Evolutionary conservation across 2,329 filamentous ascomycete species (phyloP).

Genomic region (Fragosphaeria purpurea): DNA sequence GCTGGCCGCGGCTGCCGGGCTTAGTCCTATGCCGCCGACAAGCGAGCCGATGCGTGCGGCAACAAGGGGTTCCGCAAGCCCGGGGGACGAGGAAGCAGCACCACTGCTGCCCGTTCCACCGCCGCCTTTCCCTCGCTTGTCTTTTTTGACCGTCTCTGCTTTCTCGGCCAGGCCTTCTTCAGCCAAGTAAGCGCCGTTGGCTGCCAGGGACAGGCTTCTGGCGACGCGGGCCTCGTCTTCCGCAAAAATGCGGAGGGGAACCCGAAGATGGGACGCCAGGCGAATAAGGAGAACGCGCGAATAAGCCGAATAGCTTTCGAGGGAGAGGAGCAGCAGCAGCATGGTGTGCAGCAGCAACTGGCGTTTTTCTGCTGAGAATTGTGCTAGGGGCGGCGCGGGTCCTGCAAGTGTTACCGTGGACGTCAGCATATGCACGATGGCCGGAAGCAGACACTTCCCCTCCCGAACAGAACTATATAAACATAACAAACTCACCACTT

Average conservation of each 20-base stretch:
- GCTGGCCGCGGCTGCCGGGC: conserved; percentile 62
- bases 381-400: conserved; percentile 24
- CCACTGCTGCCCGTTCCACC: conserved; percentile 29
- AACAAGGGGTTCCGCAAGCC: no score
- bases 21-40: conserved; percentile 67
- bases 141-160: conserved; percentile 52
- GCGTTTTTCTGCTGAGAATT: conserved; percentile 50
- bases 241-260: conserved; percentile 54
- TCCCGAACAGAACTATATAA: no score
- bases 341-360: conserved; percentile 61
- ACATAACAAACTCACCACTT: conserved; percentile 1
- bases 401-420: not conserved
- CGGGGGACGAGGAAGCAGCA: no score
- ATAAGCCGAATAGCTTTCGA: conserved; percentile 68
- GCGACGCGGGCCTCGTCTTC: conserved; percentile 69
- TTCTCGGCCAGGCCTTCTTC: conserved; percentile 52
- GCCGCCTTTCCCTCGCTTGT: conserved; percentile 61
- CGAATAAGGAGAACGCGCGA: conserved; percentile 63
- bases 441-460: no score
- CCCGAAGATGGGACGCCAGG: conserved; percentile 59
- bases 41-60: conserved; percentile 52
- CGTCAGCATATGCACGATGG: no score
- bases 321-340: conserved; percentile 61
- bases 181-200: conserved; percentile 49
- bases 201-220: conserved; percentile 61